Evolutionary conservation across 2,329 filamentous ascomycete species (phyloP).

Genomic region (Dendrostoma leiphaemia): DNA sequence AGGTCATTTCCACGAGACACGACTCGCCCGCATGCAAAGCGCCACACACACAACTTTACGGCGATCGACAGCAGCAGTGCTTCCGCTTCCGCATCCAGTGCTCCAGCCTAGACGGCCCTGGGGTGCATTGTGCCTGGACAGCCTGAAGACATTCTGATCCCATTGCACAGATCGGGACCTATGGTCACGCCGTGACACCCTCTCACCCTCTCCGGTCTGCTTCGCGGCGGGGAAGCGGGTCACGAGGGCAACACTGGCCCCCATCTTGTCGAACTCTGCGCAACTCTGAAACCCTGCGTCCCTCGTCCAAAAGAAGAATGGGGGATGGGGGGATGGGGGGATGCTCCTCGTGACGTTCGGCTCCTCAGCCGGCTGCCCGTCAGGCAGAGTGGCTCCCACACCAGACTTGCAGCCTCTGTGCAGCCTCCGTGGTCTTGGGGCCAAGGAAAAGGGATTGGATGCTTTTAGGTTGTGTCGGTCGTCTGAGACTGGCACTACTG

Average conservation of each 20-base stretch:
- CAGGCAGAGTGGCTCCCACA: constrained; percentile 15
- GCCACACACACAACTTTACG: too few relatives aligned
- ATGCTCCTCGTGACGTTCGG: constrained; percentile 12
- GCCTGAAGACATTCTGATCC: too few relatives aligned
- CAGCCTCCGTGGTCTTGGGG: too few relatives aligned
- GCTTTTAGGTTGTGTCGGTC: too few relatives aligned
- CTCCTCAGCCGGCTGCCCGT: background rate
- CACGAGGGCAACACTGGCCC: constrained; percentile 12
- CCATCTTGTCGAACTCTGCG: constrained; percentile 1
- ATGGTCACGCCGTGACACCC: background rate
- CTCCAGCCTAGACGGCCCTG: too few relatives aligned
- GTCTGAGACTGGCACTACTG: too few relatives aligned
- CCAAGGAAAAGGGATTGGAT: too few relatives aligned
- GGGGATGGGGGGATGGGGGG: too few relatives aligned
- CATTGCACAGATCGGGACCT: background rate
- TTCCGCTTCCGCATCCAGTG: too few relatives aligned
- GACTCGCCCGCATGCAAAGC: too few relatives aligned
- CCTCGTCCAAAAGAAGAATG: background rate
- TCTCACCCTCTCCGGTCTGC: background rate
- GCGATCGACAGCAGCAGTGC: background rate
- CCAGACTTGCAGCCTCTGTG: too few relatives aligned
- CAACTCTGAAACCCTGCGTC: constrained; percentile 6
- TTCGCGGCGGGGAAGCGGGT: background rate
- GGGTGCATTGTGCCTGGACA: background rate
- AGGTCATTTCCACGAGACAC: too few relatives aligned